phyloP scores from a whole-genome alignment of 495 filamentous ascomycete genomes.

The Lophium mytilinum region DNA sequence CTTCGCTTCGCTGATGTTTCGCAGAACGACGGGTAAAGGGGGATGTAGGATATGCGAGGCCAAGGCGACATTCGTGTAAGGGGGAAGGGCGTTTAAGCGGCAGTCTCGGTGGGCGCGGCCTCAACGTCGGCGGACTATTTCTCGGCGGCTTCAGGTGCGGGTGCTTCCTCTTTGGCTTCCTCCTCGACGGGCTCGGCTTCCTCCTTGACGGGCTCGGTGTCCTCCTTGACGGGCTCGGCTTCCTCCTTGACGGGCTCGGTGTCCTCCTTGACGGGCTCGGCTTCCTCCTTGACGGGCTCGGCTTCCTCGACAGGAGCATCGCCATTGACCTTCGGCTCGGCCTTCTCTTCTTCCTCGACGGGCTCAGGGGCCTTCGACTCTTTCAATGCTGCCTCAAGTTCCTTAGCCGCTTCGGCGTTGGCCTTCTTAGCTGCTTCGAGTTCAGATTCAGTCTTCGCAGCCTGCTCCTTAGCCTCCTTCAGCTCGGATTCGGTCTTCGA shows the following conservation, averaged over 20 bases:
- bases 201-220: not conserved
- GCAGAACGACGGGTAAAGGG: not conserved
- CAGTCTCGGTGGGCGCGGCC: not conserved
- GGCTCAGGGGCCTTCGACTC: slow-evolving; percentile 30
- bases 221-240: not conserved
- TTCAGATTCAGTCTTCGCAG: not conserved
- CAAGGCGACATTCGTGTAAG: not conserved
- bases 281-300: not conserved
- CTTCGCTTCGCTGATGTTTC: not conserved
- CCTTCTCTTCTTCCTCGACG: slow-evolving; percentile 36
- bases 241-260: not conserved
- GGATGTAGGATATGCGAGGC: not conserved
- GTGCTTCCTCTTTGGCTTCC: not conserved
- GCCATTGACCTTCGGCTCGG: slow-evolving; percentile 30
- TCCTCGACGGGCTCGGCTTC: not conserved
- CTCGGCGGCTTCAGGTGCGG: not conserved
- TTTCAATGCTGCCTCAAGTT: slow-evolving; percentile 32
- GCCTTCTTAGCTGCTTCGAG: not conserved
- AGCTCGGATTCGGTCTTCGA: slow-evolving; percentile 13
- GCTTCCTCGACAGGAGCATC: not conserved
- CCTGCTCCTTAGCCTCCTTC: slow-evolving; percentile 13
- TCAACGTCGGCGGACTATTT: not conserved
- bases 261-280: not conserved
- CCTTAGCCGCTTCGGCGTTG: not conserved
- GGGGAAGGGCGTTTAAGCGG: not conserved